Evolutionary conservation across 805 yeast genomes (phyloP).

Genomic region (Spathaspora gorwiae): DNA sequence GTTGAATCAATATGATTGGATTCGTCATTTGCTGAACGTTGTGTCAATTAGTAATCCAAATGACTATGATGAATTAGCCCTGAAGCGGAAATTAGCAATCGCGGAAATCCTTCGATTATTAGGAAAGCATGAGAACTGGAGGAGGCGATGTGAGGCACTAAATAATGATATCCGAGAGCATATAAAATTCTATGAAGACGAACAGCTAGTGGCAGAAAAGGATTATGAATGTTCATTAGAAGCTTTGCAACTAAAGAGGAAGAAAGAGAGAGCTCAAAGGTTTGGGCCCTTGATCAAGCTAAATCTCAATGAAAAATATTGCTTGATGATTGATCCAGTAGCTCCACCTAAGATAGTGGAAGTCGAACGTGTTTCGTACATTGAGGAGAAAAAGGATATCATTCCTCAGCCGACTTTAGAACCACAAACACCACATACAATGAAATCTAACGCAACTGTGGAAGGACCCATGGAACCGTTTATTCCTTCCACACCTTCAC

Average conservation of each 20-base stretch:
- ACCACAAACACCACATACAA: too few species aligned
- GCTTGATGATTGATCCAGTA: conserved; percentile 38
- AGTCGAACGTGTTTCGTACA: neutral
- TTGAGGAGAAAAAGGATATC: neutral
- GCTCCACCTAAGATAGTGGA: conserved; percentile 16
- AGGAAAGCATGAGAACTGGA: conserved; percentile 36
- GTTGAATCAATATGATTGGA: conserved; percentile 44
- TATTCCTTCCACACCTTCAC: too few species aligned
- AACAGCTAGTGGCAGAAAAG: conserved; percentile 10
- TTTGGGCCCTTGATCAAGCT: conserved; percentile 37
- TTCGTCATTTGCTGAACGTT: conserved; percentile 38
- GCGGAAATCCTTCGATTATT: conserved; percentile 40
- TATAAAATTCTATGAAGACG: conserved; percentile 4
- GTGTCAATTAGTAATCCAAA: conserved; percentile 46
- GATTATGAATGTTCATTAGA: conserved; percentile 24
- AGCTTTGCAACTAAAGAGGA: conserved; percentile 19
- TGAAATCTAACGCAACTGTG: too few species aligned
- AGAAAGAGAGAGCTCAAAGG: conserved; percentile 16
- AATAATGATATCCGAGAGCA: conserved; percentile 18
- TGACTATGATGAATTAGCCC: conserved; percentile 47
- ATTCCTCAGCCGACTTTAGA: too few species aligned
- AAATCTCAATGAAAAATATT: conserved; percentile 31
- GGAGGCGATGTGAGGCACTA: conserved; percentile 23
- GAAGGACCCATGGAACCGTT: too few species aligned
- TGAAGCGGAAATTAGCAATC: conserved; percentile 50